Percentiles rank a stretch among this genome's conserved stretches.
Evolutionary conservation across 352 stramenopile species (phyloP).

Genomic region (Globisporangium nodosum): DNA sequence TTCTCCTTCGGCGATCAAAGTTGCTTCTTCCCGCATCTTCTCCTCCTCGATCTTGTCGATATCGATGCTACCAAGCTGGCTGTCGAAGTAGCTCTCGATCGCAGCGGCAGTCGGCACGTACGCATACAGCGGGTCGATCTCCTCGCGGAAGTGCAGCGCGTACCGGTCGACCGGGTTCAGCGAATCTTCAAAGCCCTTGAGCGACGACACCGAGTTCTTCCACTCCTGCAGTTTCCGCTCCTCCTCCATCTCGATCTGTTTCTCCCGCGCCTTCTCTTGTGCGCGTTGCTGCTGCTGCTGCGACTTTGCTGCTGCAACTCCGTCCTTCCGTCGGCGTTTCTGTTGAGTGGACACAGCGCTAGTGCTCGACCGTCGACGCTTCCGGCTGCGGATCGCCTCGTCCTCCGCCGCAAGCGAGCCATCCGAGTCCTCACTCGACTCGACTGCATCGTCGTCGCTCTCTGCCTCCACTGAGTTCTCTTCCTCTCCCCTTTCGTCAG

Average conservation of each 20-base stretch:
- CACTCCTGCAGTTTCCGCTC: constrained; percentile 90
- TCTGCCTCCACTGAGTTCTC: constrained; percentile 7
- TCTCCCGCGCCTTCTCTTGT: constrained; percentile 69
- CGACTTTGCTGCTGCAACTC: constrained; percentile 4
- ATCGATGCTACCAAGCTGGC: constrained; percentile 30
- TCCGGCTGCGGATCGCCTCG: constrained; percentile 20
- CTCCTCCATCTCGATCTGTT: constrained; percentile 88
- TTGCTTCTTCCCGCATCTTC: constrained; percentile 56
- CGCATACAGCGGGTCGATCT: constrained; percentile 84
- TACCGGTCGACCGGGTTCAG: constrained; percentile 93
- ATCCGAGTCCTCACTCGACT: constrained; percentile 13
- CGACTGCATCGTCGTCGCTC: constrained; percentile 14
- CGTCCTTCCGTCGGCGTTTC: constrained; percentile 1
- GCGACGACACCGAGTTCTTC: constrained; percentile 68
- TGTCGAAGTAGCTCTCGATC: constrained; percentile 33
- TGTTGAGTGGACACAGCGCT: constrained; percentile 5
- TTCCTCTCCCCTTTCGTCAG: constrained; percentile 14
- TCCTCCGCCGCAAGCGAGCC: constrained; percentile 32
- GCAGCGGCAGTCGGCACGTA: constrained; percentile 80
- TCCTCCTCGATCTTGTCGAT: constrained; percentile 57
- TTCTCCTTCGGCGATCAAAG: constrained; percentile 61
- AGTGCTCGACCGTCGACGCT: constrained; percentile 5
- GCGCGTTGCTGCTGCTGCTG: constrained; percentile 21
- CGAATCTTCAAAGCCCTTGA: constrained; percentile 88
- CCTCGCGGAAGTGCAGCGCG: constrained; percentile 88